These are phyloP conservation scores for Erysimum pusillum DNA, from an alignment of 441 rosid species.

Conservation along the genomic window DNA sequence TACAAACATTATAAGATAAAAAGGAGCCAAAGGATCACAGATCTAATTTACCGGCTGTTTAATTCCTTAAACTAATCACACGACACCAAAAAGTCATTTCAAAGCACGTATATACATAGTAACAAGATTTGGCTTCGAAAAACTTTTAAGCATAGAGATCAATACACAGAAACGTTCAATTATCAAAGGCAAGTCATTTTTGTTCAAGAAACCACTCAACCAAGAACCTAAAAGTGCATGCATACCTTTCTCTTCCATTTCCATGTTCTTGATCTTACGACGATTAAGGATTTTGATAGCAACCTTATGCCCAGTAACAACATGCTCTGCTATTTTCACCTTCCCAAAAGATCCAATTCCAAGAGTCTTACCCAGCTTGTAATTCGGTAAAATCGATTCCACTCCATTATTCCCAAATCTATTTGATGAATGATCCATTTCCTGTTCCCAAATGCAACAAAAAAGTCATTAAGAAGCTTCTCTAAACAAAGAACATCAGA, in stretches of 20 bases:
- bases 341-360: conserved; percentile 98
- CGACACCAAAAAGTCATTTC: neutral
- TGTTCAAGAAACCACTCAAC: neutral
- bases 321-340: conserved; percentile 96
- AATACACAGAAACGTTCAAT: neutral
- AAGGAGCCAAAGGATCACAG: conserved; percentile 1
- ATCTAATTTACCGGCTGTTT: neutral
- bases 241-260: conserved; percentile 97
- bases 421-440: conserved; percentile 76
- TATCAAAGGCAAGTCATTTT: conserved; percentile 9
- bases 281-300: conserved; percentile 98
- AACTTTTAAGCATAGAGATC: no score
- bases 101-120: neutral
- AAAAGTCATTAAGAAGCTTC: conserved; percentile 10
- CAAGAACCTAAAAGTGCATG: neutral
- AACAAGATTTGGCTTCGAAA: no score
- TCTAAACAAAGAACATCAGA: neutral
- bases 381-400: conserved; percentile 71
- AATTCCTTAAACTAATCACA: neutral
- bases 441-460: conserved; percentile 33
- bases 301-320: conserved; percentile 90
- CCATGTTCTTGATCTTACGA: conserved; percentile 87
- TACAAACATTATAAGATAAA: neutral
- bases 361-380: conserved; percentile 92
- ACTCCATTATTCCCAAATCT: conserved; percentile 60